Evolutionary conservation across 192 early-diverging fungal species (phyloP).

Genomic region (Hyaloraphidium curvatum): DNA sequence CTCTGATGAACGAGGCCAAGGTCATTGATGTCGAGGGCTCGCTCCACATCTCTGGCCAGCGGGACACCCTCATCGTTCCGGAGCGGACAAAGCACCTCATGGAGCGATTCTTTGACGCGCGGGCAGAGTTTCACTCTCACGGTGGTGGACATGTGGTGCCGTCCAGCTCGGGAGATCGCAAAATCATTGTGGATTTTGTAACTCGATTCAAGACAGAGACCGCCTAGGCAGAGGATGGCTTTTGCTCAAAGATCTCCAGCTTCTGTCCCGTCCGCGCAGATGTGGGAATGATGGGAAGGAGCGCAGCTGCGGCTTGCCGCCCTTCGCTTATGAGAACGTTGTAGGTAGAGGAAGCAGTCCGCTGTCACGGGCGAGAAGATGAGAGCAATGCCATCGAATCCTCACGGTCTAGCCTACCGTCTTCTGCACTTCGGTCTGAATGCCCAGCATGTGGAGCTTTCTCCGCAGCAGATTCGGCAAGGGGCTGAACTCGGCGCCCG

Average conservation of each 20-base stretch:
- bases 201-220: too few species aligned
- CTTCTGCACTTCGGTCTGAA: constrained; percentile 3
- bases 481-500: background rate
- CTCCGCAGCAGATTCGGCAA: background rate
- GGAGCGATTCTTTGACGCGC: too few species aligned
- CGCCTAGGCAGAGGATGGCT: too few species aligned
- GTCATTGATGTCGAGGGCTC: constrained; percentile 11
- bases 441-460: background rate
- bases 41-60: too few species aligned
- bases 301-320: background rate
- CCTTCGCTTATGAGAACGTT: constrained; percentile 1
- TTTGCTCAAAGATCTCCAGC: background rate
- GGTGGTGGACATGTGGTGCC: too few species aligned
- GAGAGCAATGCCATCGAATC: background rate
- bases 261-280: background rate
- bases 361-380: background rate
- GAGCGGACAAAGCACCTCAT: too few species aligned
- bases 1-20: background rate
- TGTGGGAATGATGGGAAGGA: background rate
- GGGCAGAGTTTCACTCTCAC: too few species aligned
- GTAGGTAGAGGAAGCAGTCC: constrained; percentile 2
- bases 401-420: background rate
- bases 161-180: too few species aligned
- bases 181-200: too few species aligned
- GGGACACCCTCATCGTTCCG: too few species aligned